Base-by-base conservation (phyloP, 1,139 yeast genomes). In the Keqinozyma sinolaborantium region DNA sequence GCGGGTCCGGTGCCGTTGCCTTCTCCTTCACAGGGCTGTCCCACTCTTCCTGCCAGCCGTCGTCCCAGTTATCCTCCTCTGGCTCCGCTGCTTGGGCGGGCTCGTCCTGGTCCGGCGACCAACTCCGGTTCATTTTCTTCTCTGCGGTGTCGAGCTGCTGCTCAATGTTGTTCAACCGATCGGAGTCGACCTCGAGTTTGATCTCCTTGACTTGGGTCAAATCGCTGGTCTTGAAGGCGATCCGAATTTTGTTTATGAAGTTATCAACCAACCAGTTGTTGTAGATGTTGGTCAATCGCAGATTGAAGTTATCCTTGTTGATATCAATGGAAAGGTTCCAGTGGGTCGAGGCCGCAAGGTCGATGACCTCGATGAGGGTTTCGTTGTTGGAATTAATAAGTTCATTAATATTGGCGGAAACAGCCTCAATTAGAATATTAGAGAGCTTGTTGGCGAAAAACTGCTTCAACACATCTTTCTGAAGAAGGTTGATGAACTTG, bases 401-500 rank as follows among this genome's bases (percentile, higher is more conserved):
- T 3, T 30, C 27, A 23, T 49, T 45, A 20, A 65, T 60, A 33
- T 56, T 58, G 23, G 51, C 50, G 0, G 70, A 58, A 10, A 65
- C 51, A 25, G 45, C 47, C 11, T 49, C 52, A n/a, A 53, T 55
- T 18, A 66, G 43, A 29, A 47, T 44, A 25, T 52, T 54, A 13
- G 65, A 59, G 5, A 65, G 47, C 37, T 56, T 60, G 6, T 63
- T 50, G 35, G 51, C 52, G 32, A 51, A 54, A 32, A 40, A 57
- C 25, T 53, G 51, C 25, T 55, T 60, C 25, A 64, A 40, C 1
- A 49, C 35, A 4, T 41, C 45, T 23, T 53, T 37, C 16, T 50
- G 44, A 15, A 62, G 34, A 9, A 50, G 31, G 35, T 64, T 60
- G 14, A 65, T 50, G 33, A 63, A 65, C 11, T 36, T 39, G 14